Percentiles rank a stretch among this genome's conserved stretches.
phyloP scores from a whole-genome alignment of 768 basidiomycete genomes.

The Boletus barrowsii region DNA sequence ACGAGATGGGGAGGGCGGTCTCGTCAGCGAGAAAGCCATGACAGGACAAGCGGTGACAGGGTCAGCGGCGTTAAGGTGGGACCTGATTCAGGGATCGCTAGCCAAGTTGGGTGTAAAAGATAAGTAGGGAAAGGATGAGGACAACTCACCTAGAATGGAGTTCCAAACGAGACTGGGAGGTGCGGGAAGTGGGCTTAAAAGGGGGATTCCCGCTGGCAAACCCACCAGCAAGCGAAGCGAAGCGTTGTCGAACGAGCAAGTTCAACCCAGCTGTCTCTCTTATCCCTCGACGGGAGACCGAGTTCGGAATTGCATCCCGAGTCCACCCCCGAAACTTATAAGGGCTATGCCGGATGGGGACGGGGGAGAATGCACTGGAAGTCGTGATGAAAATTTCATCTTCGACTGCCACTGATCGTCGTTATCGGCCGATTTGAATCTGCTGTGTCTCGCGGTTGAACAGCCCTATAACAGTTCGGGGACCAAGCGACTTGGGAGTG shows the following conservation, averaged over 20 bases:
- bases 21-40: conserved; percentile 36
- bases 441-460: no score
- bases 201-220: not conserved
- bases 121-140: not conserved
- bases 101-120: conserved; percentile 1
- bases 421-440: no score
- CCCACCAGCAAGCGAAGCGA: not conserved
- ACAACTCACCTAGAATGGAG: not conserved
- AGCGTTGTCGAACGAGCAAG: not conserved
- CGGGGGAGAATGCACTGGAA: no score
- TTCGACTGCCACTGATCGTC: no score
- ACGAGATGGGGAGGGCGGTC: conserved; percentile 32
- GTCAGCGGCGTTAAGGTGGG: conserved; percentile 3
- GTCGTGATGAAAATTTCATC: no score
- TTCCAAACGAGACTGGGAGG: conserved; percentile 9
- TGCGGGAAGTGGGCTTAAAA: not conserved
- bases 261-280: not conserved
- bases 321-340: conserved; percentile 6
- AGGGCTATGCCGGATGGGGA: no score
- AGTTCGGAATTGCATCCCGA: conserved; percentile 15
- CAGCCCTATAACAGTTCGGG: no score
- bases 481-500: no score
- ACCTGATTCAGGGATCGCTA: conserved; percentile 2
- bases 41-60: conserved; percentile 13
- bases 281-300: conserved; percentile 10